These are phyloP conservation scores for Coprinellus aureogranulatus DNA, from an alignment of 768 basidiomycete genomes.

Conservation along the genomic window DNA sequence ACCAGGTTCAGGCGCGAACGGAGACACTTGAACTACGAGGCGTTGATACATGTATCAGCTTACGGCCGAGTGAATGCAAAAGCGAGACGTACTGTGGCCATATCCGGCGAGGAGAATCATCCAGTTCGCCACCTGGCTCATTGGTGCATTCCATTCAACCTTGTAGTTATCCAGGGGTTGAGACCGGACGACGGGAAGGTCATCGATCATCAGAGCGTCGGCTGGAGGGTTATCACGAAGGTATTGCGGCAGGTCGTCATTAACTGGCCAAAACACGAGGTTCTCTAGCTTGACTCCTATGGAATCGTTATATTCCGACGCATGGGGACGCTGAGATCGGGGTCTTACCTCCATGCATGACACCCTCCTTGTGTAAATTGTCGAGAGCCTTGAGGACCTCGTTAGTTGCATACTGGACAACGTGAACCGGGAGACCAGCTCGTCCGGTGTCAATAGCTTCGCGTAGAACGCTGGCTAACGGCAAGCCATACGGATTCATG, in stretches of 20 bases:
- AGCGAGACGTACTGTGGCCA: not conserved
- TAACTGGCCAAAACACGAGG: not conserved
- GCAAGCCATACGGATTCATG: not conserved
- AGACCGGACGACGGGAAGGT: not conserved
- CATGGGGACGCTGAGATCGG: too few relatives aligned
- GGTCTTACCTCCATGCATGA: too few relatives aligned
- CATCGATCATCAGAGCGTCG: not conserved
- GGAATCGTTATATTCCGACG: not conserved
- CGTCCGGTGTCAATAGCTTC: conserved; percentile 10
- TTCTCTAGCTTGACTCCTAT: not conserved
- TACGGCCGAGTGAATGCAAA: not conserved
- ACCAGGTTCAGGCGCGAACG: not conserved
- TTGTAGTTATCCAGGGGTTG: not conserved
- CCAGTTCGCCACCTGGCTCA: not conserved
- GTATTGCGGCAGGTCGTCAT: not conserved
- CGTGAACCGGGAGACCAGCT: conserved; percentile 12
- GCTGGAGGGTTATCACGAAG: not conserved
- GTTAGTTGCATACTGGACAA: conserved; percentile 10
- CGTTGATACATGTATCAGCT: not conserved
- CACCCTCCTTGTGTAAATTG: conserved; percentile 9
- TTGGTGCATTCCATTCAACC: not conserved
- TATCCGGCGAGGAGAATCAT: not conserved
- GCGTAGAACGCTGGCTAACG: conserved; percentile 1
- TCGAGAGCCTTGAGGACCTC: not conserved
- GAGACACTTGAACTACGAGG: not conserved